Evolutionary conservation across 805 yeast genomes (phyloP), one percentile per base, ranked within the genome.

Genomic region (Pichia nakasei): DNA sequence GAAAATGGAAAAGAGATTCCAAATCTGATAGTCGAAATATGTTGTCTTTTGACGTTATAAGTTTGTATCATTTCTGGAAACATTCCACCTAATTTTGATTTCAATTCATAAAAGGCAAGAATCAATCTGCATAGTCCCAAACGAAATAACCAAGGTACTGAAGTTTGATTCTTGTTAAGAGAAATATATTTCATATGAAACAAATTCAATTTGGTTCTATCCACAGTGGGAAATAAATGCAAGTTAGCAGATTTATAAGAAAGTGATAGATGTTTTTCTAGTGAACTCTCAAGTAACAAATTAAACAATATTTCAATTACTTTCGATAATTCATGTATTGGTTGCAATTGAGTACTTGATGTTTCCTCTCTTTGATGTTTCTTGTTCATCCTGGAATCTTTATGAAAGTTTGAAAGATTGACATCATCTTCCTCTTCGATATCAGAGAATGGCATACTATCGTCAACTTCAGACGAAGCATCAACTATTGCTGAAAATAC

Each of bases 101-200:
- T 60, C 27, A 66, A 43, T 4, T 41, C 39, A 46, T 58, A 72
- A 44, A 60, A 72, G 3, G 60, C 39, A 1, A 43, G 34, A 0
- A 72, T 26, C 3, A 75, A 48, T 34, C 53, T 60, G 1, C 61
- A 44, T 8, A 69, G 24, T 0, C 75, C 76, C 8, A 54, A 42
- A 1, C 61, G 42, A 4, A 66, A 48, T 12, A 76, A 54, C 82
- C 82, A 77, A 0, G 66, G 56, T 5, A 51, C 50, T 0, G 51
- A 39, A 29, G 47, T 22, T 0, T 35, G 43, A 19, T 21, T 47
- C 13, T 20, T 44, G 12, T 13, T 49, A 19, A 37, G 41, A 3
- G 42, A 39, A n/a, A 54, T 18, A 39, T 48, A 51, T 20, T 44
- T 47, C 19, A 50, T 39, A 22, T 49, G 44, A 41, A 61, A 61